Percentiles rank a stretch among this genome's conserved stretches.
These are phyloP conservation scores for Leccinum broughii DNA, from an alignment of 768 basidiomycete genomes.

Conservation along the genomic window DNA sequence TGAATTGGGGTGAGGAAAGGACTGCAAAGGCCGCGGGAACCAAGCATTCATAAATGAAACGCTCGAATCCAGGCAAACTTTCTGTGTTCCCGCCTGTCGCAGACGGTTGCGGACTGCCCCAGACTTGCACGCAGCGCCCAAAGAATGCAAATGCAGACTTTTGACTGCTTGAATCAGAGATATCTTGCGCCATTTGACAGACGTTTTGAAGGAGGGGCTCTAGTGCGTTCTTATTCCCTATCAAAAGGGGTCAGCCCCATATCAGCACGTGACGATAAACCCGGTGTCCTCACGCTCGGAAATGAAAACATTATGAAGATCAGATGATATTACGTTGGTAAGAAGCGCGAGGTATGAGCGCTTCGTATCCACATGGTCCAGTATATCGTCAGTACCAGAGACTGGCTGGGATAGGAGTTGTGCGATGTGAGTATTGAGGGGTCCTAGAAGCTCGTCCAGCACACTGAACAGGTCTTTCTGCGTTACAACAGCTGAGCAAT, in stretches of 20 bases:
- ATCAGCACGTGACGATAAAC: conserved; percentile 24
- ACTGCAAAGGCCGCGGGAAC: conserved; percentile 83
- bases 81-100: conserved; percentile 36
- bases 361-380: conserved; percentile 78
- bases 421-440: conserved; percentile 81
- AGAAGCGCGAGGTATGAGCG: conserved; percentile 85
- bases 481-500: conserved; percentile 1
- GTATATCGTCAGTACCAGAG: conserved; percentile 83
- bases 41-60: conserved; percentile 85
- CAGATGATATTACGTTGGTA: conserved; percentile 77
- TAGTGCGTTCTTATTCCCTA: conserved; percentile 65
- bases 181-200: conserved; percentile 69
- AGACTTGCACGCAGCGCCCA: conserved; percentile 60
- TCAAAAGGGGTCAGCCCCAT: conserved; percentile 4
- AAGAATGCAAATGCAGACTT: conserved; percentile 82
- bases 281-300: conserved; percentile 63
- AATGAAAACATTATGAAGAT: conserved; percentile 80
- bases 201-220: conserved; percentile 78
- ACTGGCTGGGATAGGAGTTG: conserved; percentile 78
- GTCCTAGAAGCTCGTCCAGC: conserved; percentile 85
- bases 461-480: conserved; percentile 87
- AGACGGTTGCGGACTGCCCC: conserved; percentile 57
- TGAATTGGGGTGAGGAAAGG: conserved; percentile 76
- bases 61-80: conserved; percentile 85
- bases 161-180: conserved; percentile 73